Evolutionary conservation across 78 protist species (phyloP).

Genomic region (Goniomonas avonlea): DNA sequence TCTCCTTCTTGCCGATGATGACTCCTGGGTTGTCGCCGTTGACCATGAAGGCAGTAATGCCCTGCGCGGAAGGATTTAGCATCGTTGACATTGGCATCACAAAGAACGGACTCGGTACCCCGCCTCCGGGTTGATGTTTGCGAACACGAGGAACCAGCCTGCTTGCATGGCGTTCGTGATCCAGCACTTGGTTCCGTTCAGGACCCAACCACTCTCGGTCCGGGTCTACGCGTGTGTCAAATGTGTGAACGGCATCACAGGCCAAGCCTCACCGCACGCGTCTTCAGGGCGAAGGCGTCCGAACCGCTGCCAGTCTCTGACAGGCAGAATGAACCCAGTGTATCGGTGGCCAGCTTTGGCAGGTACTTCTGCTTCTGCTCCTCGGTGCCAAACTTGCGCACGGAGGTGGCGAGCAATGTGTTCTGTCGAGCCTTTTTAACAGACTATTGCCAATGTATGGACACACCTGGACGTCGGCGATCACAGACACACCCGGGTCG

Average conservation of each 20-base stretch:
- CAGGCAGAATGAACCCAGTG: conserved; percentile 72
- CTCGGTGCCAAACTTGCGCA: conserved; percentile 41
- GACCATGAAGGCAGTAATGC: conserved; percentile 90
- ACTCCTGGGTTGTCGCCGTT: conserved; percentile 64
- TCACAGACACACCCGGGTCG: conserved; percentile 17
- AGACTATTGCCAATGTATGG: too few species aligned
- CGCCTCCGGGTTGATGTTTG: conserved; percentile 63
- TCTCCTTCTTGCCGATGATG: conserved; percentile 75
- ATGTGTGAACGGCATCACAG: background rate
- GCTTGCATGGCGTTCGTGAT: conserved; percentile 84
- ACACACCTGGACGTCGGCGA: conserved; percentile 20
- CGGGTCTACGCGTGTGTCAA: conserved; percentile 33
- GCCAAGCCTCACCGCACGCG: conserved; percentile 39
- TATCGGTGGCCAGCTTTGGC: conserved; percentile 51
- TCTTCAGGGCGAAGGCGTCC: conserved; percentile 84
- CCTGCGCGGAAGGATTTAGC: too few species aligned
- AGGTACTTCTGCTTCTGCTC: conserved; percentile 59
- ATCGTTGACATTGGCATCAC: background rate
- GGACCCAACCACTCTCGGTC: conserved; percentile 56
- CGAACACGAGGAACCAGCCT: conserved; percentile 78
- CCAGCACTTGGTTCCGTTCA: conserved; percentile 86
- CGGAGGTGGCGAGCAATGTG: conserved; percentile 6
- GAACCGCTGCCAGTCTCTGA: conserved; percentile 74
- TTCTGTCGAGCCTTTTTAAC: too few species aligned
- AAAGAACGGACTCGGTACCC: conserved; percentile 29